These are phyloP conservation scores for Nicotiana rustica DNA, from an alignment of 305 asterid species.

Conservation along the genomic window DNA sequence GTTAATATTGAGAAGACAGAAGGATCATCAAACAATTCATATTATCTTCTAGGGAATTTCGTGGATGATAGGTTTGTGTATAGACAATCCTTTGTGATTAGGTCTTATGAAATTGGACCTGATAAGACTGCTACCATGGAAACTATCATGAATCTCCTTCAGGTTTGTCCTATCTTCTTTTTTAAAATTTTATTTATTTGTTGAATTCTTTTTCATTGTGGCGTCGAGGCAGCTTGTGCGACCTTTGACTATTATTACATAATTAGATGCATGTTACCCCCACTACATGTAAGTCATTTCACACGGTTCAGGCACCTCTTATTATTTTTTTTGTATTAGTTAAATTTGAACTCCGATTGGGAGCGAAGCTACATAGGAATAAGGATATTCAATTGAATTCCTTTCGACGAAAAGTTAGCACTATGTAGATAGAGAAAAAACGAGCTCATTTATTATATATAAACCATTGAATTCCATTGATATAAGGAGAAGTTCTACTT, in stretches of 20 bases:
- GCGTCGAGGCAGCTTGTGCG: not conserved
- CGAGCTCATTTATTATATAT: too few relatives aligned
- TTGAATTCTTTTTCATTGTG: not conserved
- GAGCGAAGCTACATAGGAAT: too few relatives aligned
- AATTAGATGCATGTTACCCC: not conserved
- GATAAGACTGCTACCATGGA: constrained; percentile 93
- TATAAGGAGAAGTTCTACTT: too few relatives aligned
- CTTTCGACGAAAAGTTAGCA: too few relatives aligned
- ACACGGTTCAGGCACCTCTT: too few relatives aligned
- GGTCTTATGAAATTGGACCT: constrained; percentile 92
- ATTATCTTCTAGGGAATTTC: constrained; percentile 65
- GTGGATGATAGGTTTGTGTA: constrained; percentile 63
- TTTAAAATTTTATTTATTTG: not conserved
- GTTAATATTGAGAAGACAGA: constrained; percentile 26
- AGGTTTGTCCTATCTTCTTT: constrained; percentile 49
- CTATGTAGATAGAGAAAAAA: too few relatives aligned
- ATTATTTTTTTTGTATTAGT: too few relatives aligned
- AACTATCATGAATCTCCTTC: constrained; percentile 86
- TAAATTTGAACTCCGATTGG: too few relatives aligned
- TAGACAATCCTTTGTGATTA: constrained; percentile 71
- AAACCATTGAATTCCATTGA: too few relatives aligned
- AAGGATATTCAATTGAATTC: too few relatives aligned
- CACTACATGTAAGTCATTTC: too few relatives aligned
- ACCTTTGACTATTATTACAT: not conserved
- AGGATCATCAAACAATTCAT: constrained; percentile 45